Base-by-base conservation (phyloP, 768 basidiomycete species). In the Psilocybe azurescens region DNA sequence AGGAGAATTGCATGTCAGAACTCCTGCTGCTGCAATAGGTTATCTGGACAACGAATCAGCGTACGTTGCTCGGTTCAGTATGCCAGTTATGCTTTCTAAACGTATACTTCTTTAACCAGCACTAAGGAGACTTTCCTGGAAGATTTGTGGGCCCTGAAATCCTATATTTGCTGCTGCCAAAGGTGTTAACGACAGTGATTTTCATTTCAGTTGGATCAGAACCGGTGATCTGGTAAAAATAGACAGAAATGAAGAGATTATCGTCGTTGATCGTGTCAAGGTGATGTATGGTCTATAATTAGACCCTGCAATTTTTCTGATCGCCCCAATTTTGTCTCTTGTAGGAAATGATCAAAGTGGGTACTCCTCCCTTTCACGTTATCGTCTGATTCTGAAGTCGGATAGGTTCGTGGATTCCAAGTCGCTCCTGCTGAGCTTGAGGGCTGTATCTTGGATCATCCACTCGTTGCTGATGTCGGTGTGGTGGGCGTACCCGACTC, bases 401-500 rank as follows among this genome's bases (percentile, higher is more conserved):
- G 13, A 7, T 18, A 61, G 60, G 54, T 61, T 16, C 54, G 60
- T 30, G 89, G 89, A 2, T 88, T 86, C 69, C 89, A 90, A 68
- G 89, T 90, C 3, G 87, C 89, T 5, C 89, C 89, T 1, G 88
- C 89, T 8, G 89, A 89, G 62, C 75, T 89, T 8, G 89, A 90
- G 66, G 89, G 83, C 20, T 86, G 86, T 60, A 69, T 88, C 20
- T 67, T 88, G 33, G 79, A 75, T 50, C 85, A 89, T 65, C 72
- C 81, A 2, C 86, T 86, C 64, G 82, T 89, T 36, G 75, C 77
- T 3, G 83, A 87, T 49, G 78, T 77, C 1, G 88, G 89, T 64
- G 88, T 90, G 3, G 83, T 90, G 16, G 83, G 86, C 0, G 68
- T 86, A 32, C 83, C 82, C 11, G 85, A 91, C 65, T 61, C 58